Conservation (phyloP, 495 filamentous ascomycete species). For the Aspergillus homomorphus region DNA sequence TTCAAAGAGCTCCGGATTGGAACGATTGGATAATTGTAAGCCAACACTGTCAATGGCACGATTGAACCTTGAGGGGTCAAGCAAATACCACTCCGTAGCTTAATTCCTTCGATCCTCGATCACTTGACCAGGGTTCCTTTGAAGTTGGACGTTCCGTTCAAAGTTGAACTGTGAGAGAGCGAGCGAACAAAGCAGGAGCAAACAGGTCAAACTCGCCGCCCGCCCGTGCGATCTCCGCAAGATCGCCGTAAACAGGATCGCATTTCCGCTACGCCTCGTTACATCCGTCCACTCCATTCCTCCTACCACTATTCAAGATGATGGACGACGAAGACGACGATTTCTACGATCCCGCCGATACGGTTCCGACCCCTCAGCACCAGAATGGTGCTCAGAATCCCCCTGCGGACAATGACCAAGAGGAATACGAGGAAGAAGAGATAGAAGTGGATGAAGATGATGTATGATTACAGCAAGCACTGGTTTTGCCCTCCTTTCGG, state of each 20-base stretch:
- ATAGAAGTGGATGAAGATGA: conserved; percentile 65
- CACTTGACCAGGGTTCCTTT: neutral
- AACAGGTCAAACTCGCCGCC: conserved; percentile 36
- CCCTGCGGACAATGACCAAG: conserved; percentile 53
- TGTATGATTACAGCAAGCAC: conserved; percentile 43
- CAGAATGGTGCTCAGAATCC: conserved; percentile 26
- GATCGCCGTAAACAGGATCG: conserved; percentile 15
- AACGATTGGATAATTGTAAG: neutral
- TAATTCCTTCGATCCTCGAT: neutral
- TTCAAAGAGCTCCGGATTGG: neutral
- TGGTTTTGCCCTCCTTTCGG: neutral
- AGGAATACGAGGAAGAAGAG: conserved; percentile 73
- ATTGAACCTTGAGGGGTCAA: neutral
- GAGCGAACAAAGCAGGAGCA: conserved; percentile 18
- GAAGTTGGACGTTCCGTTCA: neutral
- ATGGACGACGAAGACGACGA: conserved; percentile 56
- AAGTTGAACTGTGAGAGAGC: too few species aligned
- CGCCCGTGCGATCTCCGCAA: conserved; percentile 15
- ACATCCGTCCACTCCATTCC: conserved; percentile 18
- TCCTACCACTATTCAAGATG: conserved; percentile 17
- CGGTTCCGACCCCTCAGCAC: conserved; percentile 30
- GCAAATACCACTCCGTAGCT: neutral
- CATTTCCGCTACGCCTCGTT: conserved; percentile 19
- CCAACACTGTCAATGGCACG: neutral
- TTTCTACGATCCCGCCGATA: conserved; percentile 51